These are phyloP conservation scores for Hygrophorus pudorinus DNA, from an alignment of 768 basidiomycete species.

Conservation along the genomic window DNA sequence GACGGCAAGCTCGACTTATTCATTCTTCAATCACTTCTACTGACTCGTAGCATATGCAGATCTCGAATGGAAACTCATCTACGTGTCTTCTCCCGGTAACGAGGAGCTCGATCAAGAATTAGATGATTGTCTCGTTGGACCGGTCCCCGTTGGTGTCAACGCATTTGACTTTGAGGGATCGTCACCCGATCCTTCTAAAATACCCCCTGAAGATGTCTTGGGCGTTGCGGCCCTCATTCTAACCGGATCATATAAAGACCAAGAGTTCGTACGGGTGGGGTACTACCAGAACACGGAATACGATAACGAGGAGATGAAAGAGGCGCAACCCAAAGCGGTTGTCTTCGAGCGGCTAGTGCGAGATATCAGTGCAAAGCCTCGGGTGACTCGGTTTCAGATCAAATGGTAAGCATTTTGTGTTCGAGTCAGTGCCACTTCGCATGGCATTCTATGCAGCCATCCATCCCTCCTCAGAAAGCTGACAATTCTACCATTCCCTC, in stretches of 20 bases:
- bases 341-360: constrained; percentile 73
- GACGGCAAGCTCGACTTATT: constrained; percentile 49
- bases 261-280: constrained; percentile 98
- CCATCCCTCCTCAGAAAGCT: neutral
- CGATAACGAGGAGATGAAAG: constrained; percentile 87
- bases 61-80: constrained; percentile 96
- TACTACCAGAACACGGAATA: constrained; percentile 99
- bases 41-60: constrained; percentile 35
- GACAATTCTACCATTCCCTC: neutral
- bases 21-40: neutral
- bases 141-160: constrained; percentile 94
- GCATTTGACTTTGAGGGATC: constrained; percentile 93
- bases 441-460: too few relatives aligned
- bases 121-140: constrained; percentile 95
- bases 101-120: constrained; percentile 94
- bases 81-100: constrained; percentile 88
- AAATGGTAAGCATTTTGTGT: constrained; percentile 51
- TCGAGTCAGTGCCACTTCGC: neutral
- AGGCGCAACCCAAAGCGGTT: constrained; percentile 56
- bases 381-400: constrained; percentile 89
- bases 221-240: constrained; percentile 97
- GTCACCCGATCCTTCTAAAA: constrained; percentile 73
- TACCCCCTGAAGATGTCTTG: constrained; percentile 83
- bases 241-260: constrained; percentile 91
- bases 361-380: constrained; percentile 83